Evolutionary conservation across 306 rosid genomes (phyloP), one percentile per base, ranked within the genome.

Genomic region (Vigna mungo): DNA sequence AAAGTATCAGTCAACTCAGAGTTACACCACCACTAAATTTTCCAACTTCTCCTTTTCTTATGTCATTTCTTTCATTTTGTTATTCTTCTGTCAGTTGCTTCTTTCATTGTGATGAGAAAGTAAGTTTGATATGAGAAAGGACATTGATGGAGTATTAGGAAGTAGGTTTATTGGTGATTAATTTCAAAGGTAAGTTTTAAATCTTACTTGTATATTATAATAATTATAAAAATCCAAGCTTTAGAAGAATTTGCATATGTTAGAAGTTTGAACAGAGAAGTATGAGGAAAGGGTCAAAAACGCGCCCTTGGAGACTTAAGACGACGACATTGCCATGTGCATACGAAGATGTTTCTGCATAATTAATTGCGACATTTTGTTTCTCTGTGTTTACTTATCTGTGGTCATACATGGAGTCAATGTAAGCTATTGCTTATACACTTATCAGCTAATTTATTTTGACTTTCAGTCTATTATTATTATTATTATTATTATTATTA

Each of bases 1-100:
- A 41, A 59, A 67, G 58, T 32, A 12, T 27, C n/a, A 36, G 41
- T 60, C 68, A 46, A 82, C 66, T 71, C 18, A 69, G 25, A 59
- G 0, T 30, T 36, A 75, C 20, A 62, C 52, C 55, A 51, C 30
- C 63, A 69, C 71, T 4, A 16, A 41, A 65, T 41, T 39, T 47
- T 63, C 30, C 7, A 64, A 36, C 5, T n/a, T 63, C 27, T 36
- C 25, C 10, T 61, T 61, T 34, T 34, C 25, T 3, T 62, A 2
- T 34, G 7, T 3, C 0, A 34, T 3, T 32, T 32, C 67, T 30
- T 64, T 1, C 49, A n/a, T 17, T 0, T 17, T n/a, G 2, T 37
- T 17, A 16, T 36, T 62, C 14, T 63, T 36, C 10, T n/a, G 15
- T 43, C 48, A 43, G 1, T 43, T 39, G 44, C 1, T 39, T 39